Percentiles rank a stretch among this genome's conserved stretches.
These are phyloP conservation scores for Trichocomaceae sp. DNA, from an alignment of 2,329 filamentous ascomycete species.

Conservation along the genomic window DNA sequence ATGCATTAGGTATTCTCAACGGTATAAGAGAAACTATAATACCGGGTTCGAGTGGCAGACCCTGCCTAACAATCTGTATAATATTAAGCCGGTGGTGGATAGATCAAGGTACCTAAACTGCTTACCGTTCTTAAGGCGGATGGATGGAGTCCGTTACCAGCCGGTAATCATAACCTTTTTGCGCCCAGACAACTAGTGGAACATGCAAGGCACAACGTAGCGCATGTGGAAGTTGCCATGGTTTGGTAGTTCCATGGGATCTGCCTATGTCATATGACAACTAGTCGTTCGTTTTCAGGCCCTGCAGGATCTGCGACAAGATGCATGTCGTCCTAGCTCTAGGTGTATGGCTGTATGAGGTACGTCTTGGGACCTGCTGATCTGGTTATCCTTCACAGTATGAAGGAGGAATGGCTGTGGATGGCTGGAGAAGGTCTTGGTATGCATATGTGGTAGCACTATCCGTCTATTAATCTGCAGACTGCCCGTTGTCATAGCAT, in stretches of 20 bases:
- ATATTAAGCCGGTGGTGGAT: conserved; percentile 24
- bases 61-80: conserved; percentile 19
- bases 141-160: conserved; percentile 12
- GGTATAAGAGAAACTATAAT: conserved; percentile 21
- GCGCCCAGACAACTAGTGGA: conserved; percentile 20
- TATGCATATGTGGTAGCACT: background rate
- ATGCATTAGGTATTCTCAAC: conserved; percentile 13
- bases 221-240: conserved; percentile 6
- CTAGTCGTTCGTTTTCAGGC: conserved; percentile 18
- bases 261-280: conserved; percentile 24
- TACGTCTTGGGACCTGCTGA: conserved; percentile 1
- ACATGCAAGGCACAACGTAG: conserved; percentile 19
- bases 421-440: background rate
- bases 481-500: background rate
- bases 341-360: conserved; percentile 11
- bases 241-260: conserved; percentile 16
- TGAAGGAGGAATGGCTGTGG: conserved; percentile 11
- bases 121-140: conserved; percentile 15
- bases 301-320: conserved; percentile 22
- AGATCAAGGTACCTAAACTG: no score
- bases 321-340: conserved; percentile 15
- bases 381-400: conserved; percentile 1
- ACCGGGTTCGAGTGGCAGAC: conserved; percentile 22
- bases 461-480: background rate
- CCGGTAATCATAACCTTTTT: conserved; percentile 12